phyloP scores from a whole-genome alignment of 2,329 filamentous ascomycete genomes.

The Ophiostoma himal-ulmi region DNA sequence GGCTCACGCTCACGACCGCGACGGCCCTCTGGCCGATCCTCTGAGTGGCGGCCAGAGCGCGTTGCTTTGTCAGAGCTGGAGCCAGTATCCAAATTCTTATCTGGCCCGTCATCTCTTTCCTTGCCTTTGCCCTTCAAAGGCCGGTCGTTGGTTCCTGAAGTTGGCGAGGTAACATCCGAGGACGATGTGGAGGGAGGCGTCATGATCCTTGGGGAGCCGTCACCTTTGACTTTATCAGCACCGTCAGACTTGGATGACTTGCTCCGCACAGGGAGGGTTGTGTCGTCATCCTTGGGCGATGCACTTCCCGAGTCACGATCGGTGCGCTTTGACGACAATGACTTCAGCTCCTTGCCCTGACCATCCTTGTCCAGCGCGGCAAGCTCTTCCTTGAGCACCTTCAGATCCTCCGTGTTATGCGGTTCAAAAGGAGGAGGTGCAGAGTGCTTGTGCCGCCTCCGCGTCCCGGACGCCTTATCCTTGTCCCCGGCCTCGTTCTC shows the following conservation, averaged over 20 bases:
- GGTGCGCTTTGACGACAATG: conserved; percentile 4
- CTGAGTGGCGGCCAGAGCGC: conserved; percentile 11
- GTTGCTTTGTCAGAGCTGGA: neutral
- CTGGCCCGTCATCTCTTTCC: conserved; percentile 7
- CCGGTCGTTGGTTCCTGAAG: conserved; percentile 27
- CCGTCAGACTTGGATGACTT: conserved; percentile 2
- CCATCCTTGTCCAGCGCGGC: conserved; percentile 20
- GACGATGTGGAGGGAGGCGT: conserved; percentile 25
- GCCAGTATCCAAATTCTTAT: neutral
- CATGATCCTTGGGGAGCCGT: conserved; percentile 24
- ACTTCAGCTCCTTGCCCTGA: neutral
- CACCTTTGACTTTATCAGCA: conserved; percentile 14
- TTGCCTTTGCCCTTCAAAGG: conserved; percentile 18
- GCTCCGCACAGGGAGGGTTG: neutral
- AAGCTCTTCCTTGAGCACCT: conserved; percentile 29
- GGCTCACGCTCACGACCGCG: conserved; percentile 18
- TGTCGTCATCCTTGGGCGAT: conserved; percentile 11
- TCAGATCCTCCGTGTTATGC: conserved; percentile 47
- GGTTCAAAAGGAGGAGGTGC: conserved; percentile 45
- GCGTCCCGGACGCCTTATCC: conserved; percentile 30
- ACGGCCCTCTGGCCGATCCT: neutral
- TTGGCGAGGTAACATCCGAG: conserved; percentile 12
- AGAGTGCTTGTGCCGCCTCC: conserved; percentile 31
- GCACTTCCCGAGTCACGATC: neutral
- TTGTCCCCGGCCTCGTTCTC: neutral